Evolutionary conservation across 2,329 filamentous ascomycete genomes (phyloP).

Genomic region (Trichophyton rubrum): DNA sequence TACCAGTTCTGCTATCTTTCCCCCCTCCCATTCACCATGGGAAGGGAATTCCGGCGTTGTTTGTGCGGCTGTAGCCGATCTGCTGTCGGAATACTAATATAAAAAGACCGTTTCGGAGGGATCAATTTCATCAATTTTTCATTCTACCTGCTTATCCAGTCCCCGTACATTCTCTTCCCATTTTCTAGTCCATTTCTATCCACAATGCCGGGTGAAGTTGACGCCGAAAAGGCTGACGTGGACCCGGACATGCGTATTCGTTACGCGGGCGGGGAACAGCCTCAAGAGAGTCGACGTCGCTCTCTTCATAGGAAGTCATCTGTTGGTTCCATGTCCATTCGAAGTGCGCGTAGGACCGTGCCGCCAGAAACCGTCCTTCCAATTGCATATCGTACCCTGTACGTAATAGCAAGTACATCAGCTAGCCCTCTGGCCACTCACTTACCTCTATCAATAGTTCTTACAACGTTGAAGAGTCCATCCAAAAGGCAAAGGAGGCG

Average conservation of each 20-base stretch:
- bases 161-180: neutral
- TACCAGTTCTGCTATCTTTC: neutral
- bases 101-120: neutral
- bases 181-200: neutral
- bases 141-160: neutral
- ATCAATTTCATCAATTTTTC: neutral
- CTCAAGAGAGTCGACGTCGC: conserved; percentile 5
- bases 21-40: too few species aligned
- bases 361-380: conserved; percentile 11
- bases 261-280: conserved; percentile 9
- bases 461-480: conserved; percentile 12
- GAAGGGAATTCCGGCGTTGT: neutral
- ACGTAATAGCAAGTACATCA: neutral
- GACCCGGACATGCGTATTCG: conserved; percentile 6
- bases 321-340: conserved; percentile 11
- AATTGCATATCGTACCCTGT: conserved; percentile 13
- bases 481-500: neutral
- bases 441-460: conserved; percentile 8
- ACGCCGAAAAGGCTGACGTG: conserved; percentile 6
- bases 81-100: neutral
- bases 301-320: conserved; percentile 8
- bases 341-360: conserved; percentile 10
- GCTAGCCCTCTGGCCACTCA: neutral
- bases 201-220: neutral
- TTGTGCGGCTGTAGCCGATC: neutral